Percentiles rank a stretch among this genome's conserved stretches.
phyloP scores from a whole-genome alignment of 108 stramenopile species.

The Nitzschia sp. region DNA sequence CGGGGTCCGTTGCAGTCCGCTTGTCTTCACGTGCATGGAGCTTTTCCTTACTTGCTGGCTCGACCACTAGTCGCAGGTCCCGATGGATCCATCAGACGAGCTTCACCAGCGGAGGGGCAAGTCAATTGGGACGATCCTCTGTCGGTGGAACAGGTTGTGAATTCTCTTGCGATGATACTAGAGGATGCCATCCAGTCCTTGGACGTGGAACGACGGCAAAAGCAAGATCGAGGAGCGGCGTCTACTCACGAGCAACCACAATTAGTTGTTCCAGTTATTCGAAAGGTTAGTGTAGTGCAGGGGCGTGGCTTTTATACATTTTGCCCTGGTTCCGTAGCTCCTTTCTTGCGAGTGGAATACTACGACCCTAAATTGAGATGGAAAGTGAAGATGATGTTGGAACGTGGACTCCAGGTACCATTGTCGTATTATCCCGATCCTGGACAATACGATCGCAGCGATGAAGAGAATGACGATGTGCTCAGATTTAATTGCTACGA shows the following conservation, averaged over 20 bases:
- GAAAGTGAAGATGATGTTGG: constrained; percentile 80
- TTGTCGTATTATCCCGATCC: constrained; percentile 65
- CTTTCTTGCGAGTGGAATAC: constrained; percentile 60
- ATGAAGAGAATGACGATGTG: constrained; percentile 22
- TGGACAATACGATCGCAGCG: constrained; percentile 52
- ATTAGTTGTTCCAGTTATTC: constrained; percentile 38
- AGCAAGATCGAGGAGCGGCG: constrained; percentile 27
- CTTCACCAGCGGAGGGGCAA: constrained; percentile 27
- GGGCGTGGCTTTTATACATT: constrained; percentile 89
- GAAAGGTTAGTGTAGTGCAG: constrained; percentile 63
- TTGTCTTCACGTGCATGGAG: constrained; percentile 84
- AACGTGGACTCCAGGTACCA: constrained; percentile 73
- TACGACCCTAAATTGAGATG: constrained; percentile 81
- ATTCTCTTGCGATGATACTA: constrained; percentile 28
- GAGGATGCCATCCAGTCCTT: constrained; percentile 49
- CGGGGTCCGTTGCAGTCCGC: constrained; percentile 53
- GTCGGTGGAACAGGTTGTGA: constrained; percentile 30
- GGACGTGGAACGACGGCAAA: constrained; percentile 24
- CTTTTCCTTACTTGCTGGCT: constrained; percentile 83
- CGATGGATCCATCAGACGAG: constrained; percentile 61
- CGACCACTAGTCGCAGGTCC: constrained; percentile 75
- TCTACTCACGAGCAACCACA: neutral
- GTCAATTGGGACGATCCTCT: constrained; percentile 76
- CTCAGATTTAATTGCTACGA: constrained; percentile 85
- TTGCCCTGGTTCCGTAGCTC: constrained; percentile 58